Conservation (phyloP, 805 yeast genomes). For the Danielozyma ontarioensis region DNA sequence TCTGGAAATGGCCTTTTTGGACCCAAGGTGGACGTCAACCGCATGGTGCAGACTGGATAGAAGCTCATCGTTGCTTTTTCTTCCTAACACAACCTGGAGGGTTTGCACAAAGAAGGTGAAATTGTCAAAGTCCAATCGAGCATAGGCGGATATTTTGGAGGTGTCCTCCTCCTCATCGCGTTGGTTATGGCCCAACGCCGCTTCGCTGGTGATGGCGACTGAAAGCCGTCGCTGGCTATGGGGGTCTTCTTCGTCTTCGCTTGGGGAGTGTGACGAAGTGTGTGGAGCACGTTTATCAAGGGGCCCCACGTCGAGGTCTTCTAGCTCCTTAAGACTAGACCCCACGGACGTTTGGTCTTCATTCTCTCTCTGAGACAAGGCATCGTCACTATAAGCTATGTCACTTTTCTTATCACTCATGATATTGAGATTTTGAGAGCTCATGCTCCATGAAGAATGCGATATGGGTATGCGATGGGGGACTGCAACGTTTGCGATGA, state of each 20-base stretch:
- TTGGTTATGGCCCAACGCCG: slow-evolving; percentile 7
- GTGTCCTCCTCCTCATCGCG: slow-evolving; percentile 7
- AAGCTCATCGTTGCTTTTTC: slow-evolving; percentile 54
- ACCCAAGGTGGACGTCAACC: slow-evolving; percentile 89
- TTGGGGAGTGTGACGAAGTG: background rate
- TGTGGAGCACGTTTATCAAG: no score
- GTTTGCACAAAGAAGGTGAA: slow-evolving; percentile 96
- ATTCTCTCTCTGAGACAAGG: no score
- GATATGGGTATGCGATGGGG: no score
- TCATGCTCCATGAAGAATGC: no score
- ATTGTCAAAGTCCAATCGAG: slow-evolving; percentile 82
- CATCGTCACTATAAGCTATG: background rate
- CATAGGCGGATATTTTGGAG: slow-evolving; percentile 52
- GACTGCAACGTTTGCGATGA: no score
- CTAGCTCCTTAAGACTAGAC: background rate
- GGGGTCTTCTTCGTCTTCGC: background rate
- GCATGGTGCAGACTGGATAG: slow-evolving; percentile 63
- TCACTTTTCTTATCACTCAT: background rate
- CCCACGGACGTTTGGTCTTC: background rate
- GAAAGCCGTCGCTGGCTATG: slow-evolving; percentile 1
- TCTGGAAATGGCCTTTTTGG: slow-evolving; percentile 88
- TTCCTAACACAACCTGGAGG: slow-evolving; percentile 87
- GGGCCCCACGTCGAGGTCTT: slow-evolving; percentile 8
- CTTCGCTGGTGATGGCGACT: slow-evolving; percentile 15
- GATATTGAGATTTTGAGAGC: slow-evolving; percentile 1